A percentile compares a stretch with the other conserved stretches of the same genome.
Evolutionary conservation across 2,329 filamentous ascomycete species (phyloP).

Genomic region (Zymoseptoria brevis): DNA sequence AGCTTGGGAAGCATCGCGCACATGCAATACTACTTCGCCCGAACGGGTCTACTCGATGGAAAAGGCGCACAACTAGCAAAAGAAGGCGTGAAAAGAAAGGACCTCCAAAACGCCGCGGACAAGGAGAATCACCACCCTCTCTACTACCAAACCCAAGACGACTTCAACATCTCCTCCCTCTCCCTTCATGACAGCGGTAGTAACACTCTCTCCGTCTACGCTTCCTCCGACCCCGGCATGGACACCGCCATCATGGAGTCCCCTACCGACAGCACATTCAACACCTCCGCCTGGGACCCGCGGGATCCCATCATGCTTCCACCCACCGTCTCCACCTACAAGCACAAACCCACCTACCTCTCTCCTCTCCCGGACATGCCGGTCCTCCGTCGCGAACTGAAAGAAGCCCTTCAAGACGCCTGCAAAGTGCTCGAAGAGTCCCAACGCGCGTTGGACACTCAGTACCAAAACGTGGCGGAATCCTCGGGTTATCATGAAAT

Average conservation of each 20-base stretch:
- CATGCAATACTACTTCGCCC: conserved; percentile 95
- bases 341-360: conserved; percentile 70
- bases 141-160: conserved; percentile 9
- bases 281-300: conserved; percentile 43
- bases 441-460: conserved; percentile 20
- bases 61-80: conserved; percentile 81
- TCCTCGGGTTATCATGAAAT: conserved; percentile 72
- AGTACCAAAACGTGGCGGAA: conserved; percentile 24
- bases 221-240: conserved; percentile 29
- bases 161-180: conserved; percentile 18
- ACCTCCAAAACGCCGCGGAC: conserved; percentile 7
- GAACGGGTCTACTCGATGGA: conserved; percentile 85
- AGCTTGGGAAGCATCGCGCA: conserved; percentile 94
- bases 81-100: conserved; percentile 48
- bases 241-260: conserved; percentile 41
- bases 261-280: conserved; percentile 45
- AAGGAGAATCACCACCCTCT: conserved; percentile 27
- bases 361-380: conserved; percentile 76
- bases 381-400: conserved; percentile 64
- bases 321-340: conserved; percentile 96
- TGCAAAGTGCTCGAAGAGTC: conserved; percentile 58
- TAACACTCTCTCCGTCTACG: conserved; percentile 23
- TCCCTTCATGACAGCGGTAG: conserved; percentile 20
- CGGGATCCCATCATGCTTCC: conserved; percentile 72
- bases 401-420: conserved; percentile 61